These are phyloP conservation scores for Apophysomyces elegans DNA, from an alignment of 371 early-diverging fungal species.

Conservation along the genomic window DNA sequence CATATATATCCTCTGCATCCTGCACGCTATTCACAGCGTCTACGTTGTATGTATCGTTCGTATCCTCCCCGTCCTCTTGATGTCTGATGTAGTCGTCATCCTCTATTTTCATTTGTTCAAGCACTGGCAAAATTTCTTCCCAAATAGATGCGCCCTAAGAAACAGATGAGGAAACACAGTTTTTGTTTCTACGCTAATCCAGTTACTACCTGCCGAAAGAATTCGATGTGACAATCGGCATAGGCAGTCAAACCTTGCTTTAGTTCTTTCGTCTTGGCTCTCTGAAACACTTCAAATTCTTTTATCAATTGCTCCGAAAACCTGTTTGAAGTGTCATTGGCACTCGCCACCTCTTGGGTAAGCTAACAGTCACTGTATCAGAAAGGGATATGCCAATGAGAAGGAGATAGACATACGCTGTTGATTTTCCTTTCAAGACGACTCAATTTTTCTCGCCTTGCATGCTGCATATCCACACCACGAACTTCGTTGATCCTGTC, in stretches of 20 bases:
- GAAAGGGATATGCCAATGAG: background rate
- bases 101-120: constrained; percentile 18
- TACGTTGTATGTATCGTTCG: background rate
- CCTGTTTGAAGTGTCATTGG: constrained; percentile 67
- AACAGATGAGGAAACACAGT: too few relatives aligned
- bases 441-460: constrained; percentile 70
- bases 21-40: too few relatives aligned
- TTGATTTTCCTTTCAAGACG: constrained; percentile 72
- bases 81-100: background rate
- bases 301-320: constrained; percentile 79
- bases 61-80: background rate
- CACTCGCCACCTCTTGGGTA: constrained; percentile 73
- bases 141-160: constrained; percentile 17
- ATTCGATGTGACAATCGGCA: constrained; percentile 79
- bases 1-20: too few relatives aligned
- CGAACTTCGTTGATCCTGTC: constrained; percentile 86
- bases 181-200: too few relatives aligned
- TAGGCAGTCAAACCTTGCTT: constrained; percentile 76
- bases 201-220: constrained; percentile 49
- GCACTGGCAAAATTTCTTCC: constrained; percentile 22
- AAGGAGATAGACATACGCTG: constrained; percentile 54
- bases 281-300: constrained; percentile 84
- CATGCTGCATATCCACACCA: constrained; percentile 77
- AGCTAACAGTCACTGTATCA: constrained; percentile 56
- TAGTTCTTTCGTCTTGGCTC: constrained; percentile 77